Percentiles rank a stretch among this genome's conserved stretches.
Evolutionary conservation across 768 basidiomycete species (phyloP).

Genomic region (Fistulinella prunicolor): DNA sequence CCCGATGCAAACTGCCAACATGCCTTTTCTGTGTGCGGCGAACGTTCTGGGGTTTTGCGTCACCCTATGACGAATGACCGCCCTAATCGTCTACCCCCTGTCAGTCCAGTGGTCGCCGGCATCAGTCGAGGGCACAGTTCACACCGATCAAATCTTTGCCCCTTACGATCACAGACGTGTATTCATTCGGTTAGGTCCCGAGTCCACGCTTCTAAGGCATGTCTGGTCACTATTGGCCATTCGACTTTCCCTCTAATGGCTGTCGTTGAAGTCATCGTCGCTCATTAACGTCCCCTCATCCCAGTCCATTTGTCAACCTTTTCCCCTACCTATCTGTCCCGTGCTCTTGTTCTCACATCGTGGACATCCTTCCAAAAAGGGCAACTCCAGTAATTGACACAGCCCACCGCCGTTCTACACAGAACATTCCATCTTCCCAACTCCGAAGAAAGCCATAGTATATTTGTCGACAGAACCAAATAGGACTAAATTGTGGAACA

Average conservation of each 20-base stretch:
- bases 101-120: not conserved
- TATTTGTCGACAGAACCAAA: constrained; percentile 27
- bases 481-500: constrained; percentile 3
- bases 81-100: not conserved
- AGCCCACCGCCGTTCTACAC: constrained; percentile 19
- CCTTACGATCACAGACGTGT: not conserved
- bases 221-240: constrained; percentile 3
- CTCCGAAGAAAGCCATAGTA: constrained; percentile 6
- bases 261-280: not conserved
- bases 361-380: constrained; percentile 7
- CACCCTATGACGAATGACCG: not conserved
- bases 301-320: not conserved
- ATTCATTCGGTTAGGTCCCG: constrained; percentile 3
- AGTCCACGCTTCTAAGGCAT: constrained; percentile 16
- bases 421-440: constrained; percentile 24
- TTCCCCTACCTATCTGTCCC: not conserved
- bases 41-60: constrained; percentile 1
- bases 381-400: constrained; percentile 20
- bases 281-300: not conserved
- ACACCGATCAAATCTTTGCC: constrained; percentile 4
- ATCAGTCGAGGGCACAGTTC: constrained; percentile 1
- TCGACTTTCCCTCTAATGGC: not conserved
- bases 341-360: not conserved
- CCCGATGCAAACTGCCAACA: not conserved
- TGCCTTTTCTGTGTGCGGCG: not conserved